phyloP scores from a whole-genome alignment of 1,284 basidiomycete species.

The Amylostereum chailletii region DNA sequence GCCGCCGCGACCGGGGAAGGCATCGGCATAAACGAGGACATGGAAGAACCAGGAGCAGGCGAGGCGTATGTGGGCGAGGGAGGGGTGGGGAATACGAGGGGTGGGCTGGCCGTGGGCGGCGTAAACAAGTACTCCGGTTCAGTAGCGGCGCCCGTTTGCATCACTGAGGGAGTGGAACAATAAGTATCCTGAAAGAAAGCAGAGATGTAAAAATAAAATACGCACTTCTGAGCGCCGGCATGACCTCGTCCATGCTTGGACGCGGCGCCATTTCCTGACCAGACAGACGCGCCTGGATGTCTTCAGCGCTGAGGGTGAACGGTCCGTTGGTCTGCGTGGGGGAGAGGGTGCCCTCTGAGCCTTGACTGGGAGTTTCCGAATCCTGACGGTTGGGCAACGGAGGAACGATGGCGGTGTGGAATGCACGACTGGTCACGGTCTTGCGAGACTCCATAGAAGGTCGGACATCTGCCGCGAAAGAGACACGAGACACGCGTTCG shows the following conservation, averaged over 20 bases:
- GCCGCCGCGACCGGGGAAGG: constrained; percentile 33
- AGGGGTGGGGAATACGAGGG: constrained; percentile 18
- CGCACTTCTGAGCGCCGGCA: constrained; percentile 57
- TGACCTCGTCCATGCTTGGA: constrained; percentile 42
- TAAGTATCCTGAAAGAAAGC: constrained; percentile 5
- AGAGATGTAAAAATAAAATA: constrained; percentile 10
- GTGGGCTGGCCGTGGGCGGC: constrained; percentile 9
- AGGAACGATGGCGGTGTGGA: constrained; percentile 45
- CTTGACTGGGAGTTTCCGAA: constrained; percentile 25
- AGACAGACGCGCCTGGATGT: constrained; percentile 39
- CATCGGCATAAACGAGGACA: constrained; percentile 36
- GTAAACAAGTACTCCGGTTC: constrained; percentile 36
- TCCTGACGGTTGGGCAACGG: constrained; percentile 41
- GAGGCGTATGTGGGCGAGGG: constrained; percentile 24
- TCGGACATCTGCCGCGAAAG: constrained; percentile 64
- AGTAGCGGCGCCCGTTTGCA: constrained; percentile 40
- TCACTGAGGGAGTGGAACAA: constrained; percentile 34
- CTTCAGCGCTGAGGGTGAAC: constrained; percentile 53
- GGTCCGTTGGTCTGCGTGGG: constrained; percentile 68
- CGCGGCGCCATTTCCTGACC: constrained; percentile 18
- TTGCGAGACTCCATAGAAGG: constrained; percentile 52
- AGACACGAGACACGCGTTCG: constrained; percentile 46
- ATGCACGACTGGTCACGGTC: constrained; percentile 42
- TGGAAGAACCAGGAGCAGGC: constrained; percentile 24
- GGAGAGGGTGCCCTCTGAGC: constrained; percentile 30